These are phyloP conservation scores for Lojkania enalia DNA, from an alignment of 2,329 filamentous ascomycete species.

Conservation along the genomic window DNA sequence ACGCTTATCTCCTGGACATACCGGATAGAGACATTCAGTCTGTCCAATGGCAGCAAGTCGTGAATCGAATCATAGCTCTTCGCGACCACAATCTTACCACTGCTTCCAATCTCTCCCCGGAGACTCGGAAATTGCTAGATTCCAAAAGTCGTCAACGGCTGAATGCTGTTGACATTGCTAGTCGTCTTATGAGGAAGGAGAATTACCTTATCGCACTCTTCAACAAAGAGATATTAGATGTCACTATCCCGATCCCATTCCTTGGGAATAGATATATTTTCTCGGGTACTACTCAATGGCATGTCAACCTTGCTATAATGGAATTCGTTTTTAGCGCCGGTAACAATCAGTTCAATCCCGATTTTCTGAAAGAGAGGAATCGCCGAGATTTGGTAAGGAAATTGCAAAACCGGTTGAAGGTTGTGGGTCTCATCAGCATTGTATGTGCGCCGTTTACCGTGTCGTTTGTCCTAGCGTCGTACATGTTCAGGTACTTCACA, in stretches of 20 bases:
- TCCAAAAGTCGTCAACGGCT: conserved; percentile 91
- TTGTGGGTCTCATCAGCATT: conserved; percentile 84
- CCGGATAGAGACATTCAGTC: conserved; percentile 88
- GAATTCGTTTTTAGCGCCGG: conserved; percentile 88
- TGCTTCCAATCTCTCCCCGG: conserved; percentile 62
- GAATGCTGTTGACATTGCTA: conserved; percentile 96
- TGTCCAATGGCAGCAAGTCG: conserved; percentile 90
- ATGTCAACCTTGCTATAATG: conserved; percentile 83
- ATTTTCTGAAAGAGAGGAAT: conserved; percentile 83
- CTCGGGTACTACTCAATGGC: conserved; percentile 90
- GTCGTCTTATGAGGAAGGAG: conserved; percentile 91
- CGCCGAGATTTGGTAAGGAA: conserved; percentile 77
- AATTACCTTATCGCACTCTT: conserved; percentile 97
- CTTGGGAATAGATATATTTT: conserved; percentile 78
- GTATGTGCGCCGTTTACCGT: conserved; percentile 85
- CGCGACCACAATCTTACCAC: conserved; percentile 87
- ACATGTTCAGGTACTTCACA: conserved; percentile 94
- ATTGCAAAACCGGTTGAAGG: conserved; percentile 75
- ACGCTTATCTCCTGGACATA: conserved; percentile 78
- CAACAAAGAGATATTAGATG: conserved; percentile 92
- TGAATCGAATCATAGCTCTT: conserved; percentile 80
- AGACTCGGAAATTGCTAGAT: conserved; percentile 66
- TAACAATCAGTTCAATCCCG: conserved; percentile 80
- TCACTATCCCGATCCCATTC: conserved; percentile 85
- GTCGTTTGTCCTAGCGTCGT: conserved; percentile 82